Evolutionary conservation across 164 flowering plant genomes (phyloP), one percentile per base, ranked within the genome.

Genomic region (Brasenia schreberi): DNA sequence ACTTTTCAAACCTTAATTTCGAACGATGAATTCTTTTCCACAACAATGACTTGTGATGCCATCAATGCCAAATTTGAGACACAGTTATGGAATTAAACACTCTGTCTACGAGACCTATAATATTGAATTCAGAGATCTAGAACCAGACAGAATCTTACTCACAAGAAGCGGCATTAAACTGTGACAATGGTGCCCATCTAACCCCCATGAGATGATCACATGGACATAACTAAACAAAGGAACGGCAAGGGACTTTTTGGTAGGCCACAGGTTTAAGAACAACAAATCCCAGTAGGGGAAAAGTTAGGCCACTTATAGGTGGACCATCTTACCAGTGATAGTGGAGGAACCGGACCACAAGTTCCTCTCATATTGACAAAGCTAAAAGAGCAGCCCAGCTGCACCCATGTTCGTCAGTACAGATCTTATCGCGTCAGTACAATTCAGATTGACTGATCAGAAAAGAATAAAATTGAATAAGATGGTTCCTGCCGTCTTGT

Each of bases 1-100:
- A 33, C 39, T 33, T 33, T 33, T 33, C 39, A 33, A 33, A 33
- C 39, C 39, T 33, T 33, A 33, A 33, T 33, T 33, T 33, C 39
- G 39, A 3, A 33, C 39, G 39, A 33, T 33, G 39, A 33, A 33
- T 33, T 33, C 4, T 33, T 33, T 33, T 33, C 39, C 39, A 33
- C 39, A 33, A 33, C 39, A 33, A 33, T 33, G 39, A 33, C 39
- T 33, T 33, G 39, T 33, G 39, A 33, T 33, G 39, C 39, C 39
- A 33, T 33, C 39, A 33, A 33, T 33, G 39, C 39, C 39, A 33
- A 33, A 33, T 33, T 33, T 33, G 39, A 33, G 39, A 33, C 39
- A 33, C 39, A 33, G 39, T 2, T 33, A 33, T 33, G 39, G 4
- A 33, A 33, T 33, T 33, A 33, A 33, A 33, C 79, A 49, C 74